Evolutionary conservation across 805 yeast species (phyloP).

Genomic region (Candida pseudoglaebosa): DNA sequence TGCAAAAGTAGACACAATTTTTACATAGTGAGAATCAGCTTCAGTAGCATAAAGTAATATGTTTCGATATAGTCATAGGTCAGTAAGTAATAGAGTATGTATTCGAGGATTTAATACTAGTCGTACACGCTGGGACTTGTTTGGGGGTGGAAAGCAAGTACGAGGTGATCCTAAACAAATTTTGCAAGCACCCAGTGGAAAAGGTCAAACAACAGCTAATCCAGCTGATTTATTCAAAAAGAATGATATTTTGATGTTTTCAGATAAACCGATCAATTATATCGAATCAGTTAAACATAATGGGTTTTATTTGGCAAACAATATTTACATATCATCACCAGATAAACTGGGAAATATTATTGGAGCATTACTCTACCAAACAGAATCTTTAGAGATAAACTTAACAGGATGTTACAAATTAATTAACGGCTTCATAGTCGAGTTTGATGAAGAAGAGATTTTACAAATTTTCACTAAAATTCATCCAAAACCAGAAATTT

Average conservation of each 20-base stretch:
- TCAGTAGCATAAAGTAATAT: too few relatives aligned
- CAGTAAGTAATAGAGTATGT: background rate
- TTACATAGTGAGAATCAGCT: too few relatives aligned
- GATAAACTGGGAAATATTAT: conserved; percentile 31
- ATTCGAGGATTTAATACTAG: background rate
- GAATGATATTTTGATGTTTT: conserved; percentile 40
- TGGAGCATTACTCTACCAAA: conserved; percentile 50
- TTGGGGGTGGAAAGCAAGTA: conserved; percentile 7
- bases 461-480: conserved; percentile 49
- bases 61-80: background rate
- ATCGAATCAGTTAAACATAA: conserved; percentile 44
- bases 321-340: conserved; percentile 44
- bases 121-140: conserved; percentile 1
- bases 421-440: conserved; percentile 50
- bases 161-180: conserved; percentile 3
- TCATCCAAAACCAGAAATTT: conserved; percentile 74
- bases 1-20: too few relatives aligned
- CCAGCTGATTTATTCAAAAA: conserved; percentile 42
- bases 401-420: conserved; percentile 45
- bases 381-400: conserved; percentile 60
- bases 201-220: conserved; percentile 36
- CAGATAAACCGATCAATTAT: conserved; percentile 40
- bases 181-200: conserved; percentile 30
- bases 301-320: conserved; percentile 58
- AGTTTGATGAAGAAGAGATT: conserved; percentile 38